A percentile compares a stretch with the other conserved stretches of the same genome.
Conservation (phyloP, 192 early-diverging fungal species). For the Martensiomyces pterosporus region DNA sequence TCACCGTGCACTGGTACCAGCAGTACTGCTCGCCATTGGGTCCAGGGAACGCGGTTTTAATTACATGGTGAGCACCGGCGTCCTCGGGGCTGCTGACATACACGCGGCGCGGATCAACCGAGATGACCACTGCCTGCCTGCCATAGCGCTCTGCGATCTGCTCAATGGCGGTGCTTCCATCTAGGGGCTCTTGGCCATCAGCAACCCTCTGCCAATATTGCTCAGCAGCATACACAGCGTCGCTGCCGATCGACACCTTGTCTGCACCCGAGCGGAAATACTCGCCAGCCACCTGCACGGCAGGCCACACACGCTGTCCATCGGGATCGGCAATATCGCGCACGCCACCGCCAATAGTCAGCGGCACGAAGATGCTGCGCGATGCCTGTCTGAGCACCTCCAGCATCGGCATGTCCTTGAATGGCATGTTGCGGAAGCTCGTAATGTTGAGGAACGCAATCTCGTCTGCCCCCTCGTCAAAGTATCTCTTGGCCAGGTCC, state of each 20-base stretch:
- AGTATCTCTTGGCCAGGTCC: slow-evolving; percentile 87
- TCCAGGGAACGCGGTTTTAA: slow-evolving; percentile 67
- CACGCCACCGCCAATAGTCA: slow-evolving; percentile 99
- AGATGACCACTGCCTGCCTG: slow-evolving; percentile 96
- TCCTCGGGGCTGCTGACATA: slow-evolving; percentile 79
- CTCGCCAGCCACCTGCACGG: slow-evolving; percentile 96
- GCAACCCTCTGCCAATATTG: slow-evolving; percentile 61
- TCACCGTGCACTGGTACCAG: slow-evolving; percentile 99
- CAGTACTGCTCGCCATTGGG: slow-evolving; percentile 92
- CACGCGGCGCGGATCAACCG: slow-evolving; percentile 93
- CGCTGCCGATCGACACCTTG: slow-evolving; percentile 98
- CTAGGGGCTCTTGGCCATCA: slow-evolving; percentile 23
- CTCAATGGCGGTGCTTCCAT: slow-evolving; percentile 87
- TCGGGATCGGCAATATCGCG: slow-evolving; percentile 86
- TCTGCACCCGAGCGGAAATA: slow-evolving; percentile 99
- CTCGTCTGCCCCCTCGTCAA: slow-evolving; percentile 95
- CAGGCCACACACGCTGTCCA: slow-evolving; percentile 66
- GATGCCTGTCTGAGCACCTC: slow-evolving; percentile 84
- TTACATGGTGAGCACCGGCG: slow-evolving; percentile 63
- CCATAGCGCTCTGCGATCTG: slow-evolving; percentile 93
- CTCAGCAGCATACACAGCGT: slow-evolving; percentile 98
- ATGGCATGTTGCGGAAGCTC: slow-evolving; percentile 88
- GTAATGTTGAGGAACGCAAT: slow-evolving; percentile 99
- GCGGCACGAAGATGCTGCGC: slow-evolving; percentile 94
- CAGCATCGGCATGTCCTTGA: slow-evolving; percentile 92